Evolutionary conservation across 2,329 filamentous ascomycete species (phyloP).

Genomic region (Epichloe scottii): DNA sequence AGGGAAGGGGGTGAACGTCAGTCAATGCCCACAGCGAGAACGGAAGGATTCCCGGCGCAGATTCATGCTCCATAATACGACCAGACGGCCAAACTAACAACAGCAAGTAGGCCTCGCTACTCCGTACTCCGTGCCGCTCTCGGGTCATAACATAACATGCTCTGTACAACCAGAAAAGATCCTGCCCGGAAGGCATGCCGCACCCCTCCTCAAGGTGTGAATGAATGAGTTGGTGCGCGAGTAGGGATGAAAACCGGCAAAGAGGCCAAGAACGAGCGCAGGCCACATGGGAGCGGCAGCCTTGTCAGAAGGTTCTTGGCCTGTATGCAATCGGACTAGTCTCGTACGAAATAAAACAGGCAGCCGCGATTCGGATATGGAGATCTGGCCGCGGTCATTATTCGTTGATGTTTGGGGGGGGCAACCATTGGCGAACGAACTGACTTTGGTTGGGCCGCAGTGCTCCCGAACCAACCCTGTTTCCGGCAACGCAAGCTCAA

Average conservation of each 20-base stretch:
- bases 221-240: too few species aligned
- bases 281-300: slow-evolving; percentile 2
- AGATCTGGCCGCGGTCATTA: not conserved
- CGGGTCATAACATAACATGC: too few species aligned
- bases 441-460: slow-evolving; percentile 6
- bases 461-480: slow-evolving; percentile 9
- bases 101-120: too few species aligned
- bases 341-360: slow-evolving; percentile 4
- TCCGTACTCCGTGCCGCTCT: too few species aligned
- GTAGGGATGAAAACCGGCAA: not conserved
- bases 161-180: too few species aligned
- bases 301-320: not conserved
- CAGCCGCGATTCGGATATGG: slow-evolving; percentile 3
- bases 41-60: too few species aligned
- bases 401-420: not conserved
- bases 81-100: too few species aligned
- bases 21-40: too few species aligned
- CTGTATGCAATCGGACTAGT: not conserved
- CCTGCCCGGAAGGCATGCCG: not conserved
- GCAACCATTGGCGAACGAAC: not conserved
- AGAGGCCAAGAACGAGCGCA: not conserved
- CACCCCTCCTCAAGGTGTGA: not conserved
- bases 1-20: too few species aligned
- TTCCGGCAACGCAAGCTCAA: slow-evolving; percentile 4
- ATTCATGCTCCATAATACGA: too few species aligned